phyloP scores from a whole-genome alignment of 164 flowering plant genomes.

The Umbellularia californica region DNA sequence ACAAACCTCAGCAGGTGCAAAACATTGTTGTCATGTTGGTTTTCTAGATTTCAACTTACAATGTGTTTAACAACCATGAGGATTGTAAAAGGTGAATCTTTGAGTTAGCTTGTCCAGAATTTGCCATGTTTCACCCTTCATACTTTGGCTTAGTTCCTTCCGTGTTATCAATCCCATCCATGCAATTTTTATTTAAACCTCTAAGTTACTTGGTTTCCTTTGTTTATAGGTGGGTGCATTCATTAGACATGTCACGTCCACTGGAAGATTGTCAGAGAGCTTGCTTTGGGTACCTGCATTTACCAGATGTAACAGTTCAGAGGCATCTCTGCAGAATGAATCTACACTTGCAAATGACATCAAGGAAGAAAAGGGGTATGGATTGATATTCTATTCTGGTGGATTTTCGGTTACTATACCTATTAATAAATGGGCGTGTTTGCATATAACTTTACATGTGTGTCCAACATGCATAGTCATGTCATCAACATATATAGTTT shows the following conservation, averaged over 20 bases:
- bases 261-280: slow-evolving; percentile 30
- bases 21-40: too few species aligned
- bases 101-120: too few species aligned
- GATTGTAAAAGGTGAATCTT: too few species aligned
- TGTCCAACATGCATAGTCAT: too few species aligned
- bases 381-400: neutral
- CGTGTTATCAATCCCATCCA: neutral
- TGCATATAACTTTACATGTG: too few species aligned
- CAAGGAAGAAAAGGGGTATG: slow-evolving; percentile 18
- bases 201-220: neutral
- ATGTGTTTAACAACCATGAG: too few species aligned
- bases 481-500: too few species aligned
- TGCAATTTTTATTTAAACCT: neutral
- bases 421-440: too few species aligned
- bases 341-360: slow-evolving; percentile 20
- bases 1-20: too few species aligned
- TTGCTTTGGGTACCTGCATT: slow-evolving; percentile 15
- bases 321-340: slow-evolving; percentile 43
- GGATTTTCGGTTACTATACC: neutral
- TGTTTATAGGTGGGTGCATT: slow-evolving; percentile 17
- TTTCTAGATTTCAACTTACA: too few species aligned
- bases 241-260: slow-evolving; percentile 26
- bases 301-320: slow-evolving; percentile 39
- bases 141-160: neutral
- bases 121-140: too few species aligned